Conservation (phyloP, 2,329 filamentous ascomycete species). For the Trichoderma polysporum region DNA sequence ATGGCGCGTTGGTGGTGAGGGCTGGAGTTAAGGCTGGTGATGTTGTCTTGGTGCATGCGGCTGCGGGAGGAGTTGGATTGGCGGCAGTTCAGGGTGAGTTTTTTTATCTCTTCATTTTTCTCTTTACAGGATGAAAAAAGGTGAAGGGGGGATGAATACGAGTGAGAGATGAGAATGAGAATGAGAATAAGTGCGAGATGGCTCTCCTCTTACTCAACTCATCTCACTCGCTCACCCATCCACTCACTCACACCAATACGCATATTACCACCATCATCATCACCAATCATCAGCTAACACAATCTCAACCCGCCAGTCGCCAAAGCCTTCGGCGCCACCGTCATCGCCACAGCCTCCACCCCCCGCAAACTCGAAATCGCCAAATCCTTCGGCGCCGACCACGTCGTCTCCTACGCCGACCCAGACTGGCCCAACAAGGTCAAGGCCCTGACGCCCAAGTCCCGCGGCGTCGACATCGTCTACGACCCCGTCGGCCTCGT, state of each 20-base stretch:
- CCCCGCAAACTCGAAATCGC: slow-evolving; percentile 78
- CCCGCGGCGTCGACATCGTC: slow-evolving; percentile 80
- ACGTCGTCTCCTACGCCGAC: slow-evolving; percentile 74
- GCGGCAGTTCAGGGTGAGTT: slow-evolving; percentile 74
- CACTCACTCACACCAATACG: neutral
- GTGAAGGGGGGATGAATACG: neutral
- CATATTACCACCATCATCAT: neutral
- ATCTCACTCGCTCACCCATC: neutral
- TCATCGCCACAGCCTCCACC: slow-evolving; percentile 89
- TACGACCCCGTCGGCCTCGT: slow-evolving; percentile 93
- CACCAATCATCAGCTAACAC: neutral
- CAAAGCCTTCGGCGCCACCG: slow-evolving; percentile 85
- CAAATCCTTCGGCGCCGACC: slow-evolving; percentile 77
- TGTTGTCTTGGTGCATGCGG: slow-evolving; percentile 86
- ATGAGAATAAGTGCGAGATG: neutral
- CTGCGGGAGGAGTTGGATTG: slow-evolving; percentile 86
- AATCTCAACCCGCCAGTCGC: slow-evolving; percentile 53
- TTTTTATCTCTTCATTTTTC: neutral
- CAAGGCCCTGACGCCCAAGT: slow-evolving; percentile 72
- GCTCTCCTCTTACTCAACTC: neutral
- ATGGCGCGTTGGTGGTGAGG: slow-evolving; percentile 76
- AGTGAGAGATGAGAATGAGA: neutral
- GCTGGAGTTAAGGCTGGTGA: slow-evolving; percentile 78
- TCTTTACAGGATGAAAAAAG: neutral
- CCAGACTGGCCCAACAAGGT: slow-evolving; percentile 65